Base-by-base conservation (phyloP, 1,284 basidiomycete species). In the Tremellales sp. region DNA sequence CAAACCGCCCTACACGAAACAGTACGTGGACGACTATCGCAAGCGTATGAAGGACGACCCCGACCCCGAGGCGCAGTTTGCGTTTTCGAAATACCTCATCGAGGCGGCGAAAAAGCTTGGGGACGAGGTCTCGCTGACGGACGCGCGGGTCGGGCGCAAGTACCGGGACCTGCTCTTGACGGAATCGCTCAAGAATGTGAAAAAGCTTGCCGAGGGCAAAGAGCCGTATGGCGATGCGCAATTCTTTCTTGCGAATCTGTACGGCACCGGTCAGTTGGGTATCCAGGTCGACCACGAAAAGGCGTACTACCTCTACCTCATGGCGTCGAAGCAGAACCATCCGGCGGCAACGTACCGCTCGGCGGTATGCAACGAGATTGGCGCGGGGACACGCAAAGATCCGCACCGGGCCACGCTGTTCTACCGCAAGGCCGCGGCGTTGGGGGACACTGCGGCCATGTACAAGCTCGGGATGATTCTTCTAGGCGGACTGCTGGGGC, bases 401-500 rank as follows among this genome's bases (percentile, higher is more conserved):
- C 83, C 85, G 2, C 79, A 84, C 25, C 81, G 93, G 28, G 94
- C 94, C 3, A 84, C 93, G 35, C 83, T 93, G 13, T 97, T 99
- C 71, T 98, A 97, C 74, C 84, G 93, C 53, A 97, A 98, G 74
- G 88, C 95, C 2, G 91, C 91, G 2, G 91, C 91, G 0, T 75
- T 98, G 26, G 93, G 93, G 27, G 95, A 98, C 70, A 97, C 93
- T 0, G 85, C 94, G 33, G 95, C 93, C 2, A 98, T 98, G 95
- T 98, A 97, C 78, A 98, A 98, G 73, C 81, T 98, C 13, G 93
- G 92, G 13, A 92, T 97, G 85, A 89, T 97, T 51, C 78, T 97
- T 36, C 78, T 98, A 14, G 82, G 88, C 38, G 94, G 93, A 3
- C 73, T 84, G 22, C 78, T 97, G 21, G 87, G 84, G 14, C 90